Evolutionary conservation across 2,329 filamentous ascomycete species (phyloP), one percentile per base, ranked within the genome.

Genomic region (Fusarium fracticaudum): DNA sequence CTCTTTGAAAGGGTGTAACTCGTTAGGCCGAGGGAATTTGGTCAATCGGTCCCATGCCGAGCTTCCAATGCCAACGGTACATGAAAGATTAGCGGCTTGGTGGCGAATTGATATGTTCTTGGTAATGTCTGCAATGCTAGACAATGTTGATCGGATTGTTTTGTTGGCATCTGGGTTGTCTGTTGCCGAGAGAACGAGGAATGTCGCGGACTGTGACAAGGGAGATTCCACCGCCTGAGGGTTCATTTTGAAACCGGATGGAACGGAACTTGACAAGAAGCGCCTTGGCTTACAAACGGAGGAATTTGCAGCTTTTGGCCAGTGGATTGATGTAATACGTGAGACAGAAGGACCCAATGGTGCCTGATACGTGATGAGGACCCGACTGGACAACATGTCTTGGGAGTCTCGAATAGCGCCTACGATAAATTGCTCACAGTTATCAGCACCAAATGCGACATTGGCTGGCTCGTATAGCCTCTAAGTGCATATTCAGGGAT

Each of bases 41-140:
- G 77, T 87, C 4, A 91, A 66, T 0, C 68, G 55, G 67, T 88
- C 86, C 89, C 88, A 91, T 54, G 85, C 80, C 17, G 80, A 72
- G 74, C 85, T 87, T 50, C 89, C 88, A 53, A 90, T 88, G 51
- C 87, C 88, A 17, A 88, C 87, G 1, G 86, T 88, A 75, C 87
- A 89, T 43, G 86, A 80, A 66, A 90, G 86, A 11, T 79, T 79
- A 17, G 82, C 73, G 18, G 76, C 79, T 6, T 84, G 81, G 48
- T 89, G 85, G 45, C 88, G 87, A 59, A 89, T 85, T 8, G 86
- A 80, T 14, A 90, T 85, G 58, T 87, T 90, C 73, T 90, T 90
- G 47, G 83, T 78, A 14, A 90, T 82, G 60, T 82, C 83, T 38
- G 80, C 79, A 51, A 89, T 73, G 26, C 80, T 78, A 10, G 87